These are phyloP conservation scores for Acanthamoeba healyi DNA, from an alignment of 208 protist species.

Conservation along the genomic window DNA sequence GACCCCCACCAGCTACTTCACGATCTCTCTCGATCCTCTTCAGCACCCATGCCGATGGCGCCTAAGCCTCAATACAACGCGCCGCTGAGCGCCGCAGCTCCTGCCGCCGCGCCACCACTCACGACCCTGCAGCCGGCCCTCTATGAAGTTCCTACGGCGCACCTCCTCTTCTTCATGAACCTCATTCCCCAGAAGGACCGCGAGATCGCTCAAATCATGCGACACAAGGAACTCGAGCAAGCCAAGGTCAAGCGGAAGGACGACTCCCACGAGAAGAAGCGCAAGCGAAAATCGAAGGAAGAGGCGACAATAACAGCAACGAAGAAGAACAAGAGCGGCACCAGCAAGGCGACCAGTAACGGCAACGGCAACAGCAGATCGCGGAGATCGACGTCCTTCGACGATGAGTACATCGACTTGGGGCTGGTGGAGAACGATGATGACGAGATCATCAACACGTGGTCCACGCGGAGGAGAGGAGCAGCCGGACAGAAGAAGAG, in stretches of 20 bases:
- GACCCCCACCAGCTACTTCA: background rate
- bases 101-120: background rate
- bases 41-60: background rate
- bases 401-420: constrained; percentile 43
- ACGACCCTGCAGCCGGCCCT: constrained; percentile 13
- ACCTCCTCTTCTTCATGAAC: constrained; percentile 69
- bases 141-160: constrained; percentile 41
- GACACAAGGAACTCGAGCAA: background rate
- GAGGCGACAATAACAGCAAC: background rate
- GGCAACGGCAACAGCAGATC: background rate
- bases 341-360: background rate
- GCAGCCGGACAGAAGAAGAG: constrained; percentile 45
- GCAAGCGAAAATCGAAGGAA: background rate
- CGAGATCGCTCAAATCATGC: constrained; percentile 57
- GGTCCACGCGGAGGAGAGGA: background rate
- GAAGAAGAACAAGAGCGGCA: background rate
- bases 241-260: constrained; percentile 55
- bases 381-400: background rate
- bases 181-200: constrained; percentile 62
- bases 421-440: constrained; percentile 27
- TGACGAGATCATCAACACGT: constrained; percentile 44
- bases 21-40: background rate
- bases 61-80: background rate
- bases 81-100: background rate
- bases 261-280: constrained; percentile 17